Evolutionary conservation across 2,329 filamentous ascomycete genomes (phyloP).

Genomic region (Pseudogymnoascus sp.): DNA sequence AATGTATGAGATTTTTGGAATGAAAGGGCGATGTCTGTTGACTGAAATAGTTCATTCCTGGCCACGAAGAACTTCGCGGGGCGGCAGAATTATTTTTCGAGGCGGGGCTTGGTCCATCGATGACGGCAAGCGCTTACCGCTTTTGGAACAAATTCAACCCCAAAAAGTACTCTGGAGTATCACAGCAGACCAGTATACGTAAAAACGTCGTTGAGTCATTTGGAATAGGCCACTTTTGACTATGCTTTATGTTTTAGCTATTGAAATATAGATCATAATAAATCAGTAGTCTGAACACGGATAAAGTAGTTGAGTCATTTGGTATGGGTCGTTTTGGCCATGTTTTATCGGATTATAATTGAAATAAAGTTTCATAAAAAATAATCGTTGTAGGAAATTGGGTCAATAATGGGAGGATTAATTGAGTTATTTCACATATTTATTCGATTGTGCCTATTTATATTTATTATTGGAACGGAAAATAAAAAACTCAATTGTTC

Average conservation of each 20-base stretch:
- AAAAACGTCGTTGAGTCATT: neutral
- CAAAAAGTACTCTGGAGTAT: neutral
- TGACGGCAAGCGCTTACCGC: constrained; percentile 8
- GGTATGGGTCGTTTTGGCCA: neutral
- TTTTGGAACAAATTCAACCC: neutral
- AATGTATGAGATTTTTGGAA: neutral
- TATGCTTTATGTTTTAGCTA: neutral
- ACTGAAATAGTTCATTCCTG: neutral
- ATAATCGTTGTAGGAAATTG: neutral
- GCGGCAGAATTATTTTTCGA: constrained; percentile 11
- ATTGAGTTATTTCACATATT: neutral
- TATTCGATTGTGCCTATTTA: neutral
- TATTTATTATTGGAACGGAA: neutral
- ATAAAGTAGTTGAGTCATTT: neutral
- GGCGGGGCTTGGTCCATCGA: neutral
- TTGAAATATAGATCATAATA: neutral
- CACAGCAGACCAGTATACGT: neutral
- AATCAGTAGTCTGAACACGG: neutral
- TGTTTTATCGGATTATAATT: neutral
- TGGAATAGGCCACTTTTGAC: neutral
- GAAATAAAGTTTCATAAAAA: neutral
- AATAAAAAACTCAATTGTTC: neutral
- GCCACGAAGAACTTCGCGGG: constrained; percentile 2
- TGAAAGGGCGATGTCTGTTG: neutral
- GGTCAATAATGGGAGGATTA: neutral